Evolutionary conservation across 2,329 filamentous ascomycete species (phyloP).

Genomic region (Neoarthrinium moseri): DNA sequence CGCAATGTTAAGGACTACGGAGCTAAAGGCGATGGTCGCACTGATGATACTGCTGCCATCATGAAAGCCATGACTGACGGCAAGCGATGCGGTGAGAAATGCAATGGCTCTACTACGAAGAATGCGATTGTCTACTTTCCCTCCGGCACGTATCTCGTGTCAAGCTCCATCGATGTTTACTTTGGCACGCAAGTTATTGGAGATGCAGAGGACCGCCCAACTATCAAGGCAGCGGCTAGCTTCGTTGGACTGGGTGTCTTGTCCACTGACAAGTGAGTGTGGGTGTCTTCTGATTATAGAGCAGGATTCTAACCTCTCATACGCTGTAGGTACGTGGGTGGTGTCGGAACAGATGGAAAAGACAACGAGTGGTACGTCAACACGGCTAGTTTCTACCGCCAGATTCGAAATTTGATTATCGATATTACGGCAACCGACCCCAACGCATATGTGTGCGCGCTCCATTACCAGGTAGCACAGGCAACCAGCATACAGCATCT

Average conservation of each 20-base stretch:
- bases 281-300: too few species aligned
- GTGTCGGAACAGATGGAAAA: background rate
- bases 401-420: conserved; percentile 51
- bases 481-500: conserved; percentile 60
- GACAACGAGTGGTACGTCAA: conserved; percentile 54
- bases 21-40: conserved; percentile 47
- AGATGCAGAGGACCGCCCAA: conserved; percentile 50
- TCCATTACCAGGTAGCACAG: conserved; percentile 61
- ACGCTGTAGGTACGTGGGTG: too few species aligned
- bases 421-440: conserved; percentile 55
- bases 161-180: conserved; percentile 6
- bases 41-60: conserved; percentile 18
- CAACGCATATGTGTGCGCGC: conserved; percentile 41
- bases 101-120: conserved; percentile 8
- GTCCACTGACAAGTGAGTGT: conserved; percentile 15
- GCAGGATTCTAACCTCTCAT: too few species aligned
- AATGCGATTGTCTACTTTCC: conserved; percentile 18
- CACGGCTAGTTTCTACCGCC: conserved; percentile 52
- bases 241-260: conserved; percentile 34
- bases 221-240: conserved; percentile 58
- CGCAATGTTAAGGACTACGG: conserved; percentile 60
- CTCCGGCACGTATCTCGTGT: conserved; percentile 14
- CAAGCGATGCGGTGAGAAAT: conserved; percentile 12
- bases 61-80: conserved; percentile 14
- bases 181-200: conserved; percentile 41